These are phyloP conservation scores for Neopestalotiopsis sp. DNA, from an alignment of 2,329 filamentous ascomycete genomes.

Conservation along the genomic window DNA sequence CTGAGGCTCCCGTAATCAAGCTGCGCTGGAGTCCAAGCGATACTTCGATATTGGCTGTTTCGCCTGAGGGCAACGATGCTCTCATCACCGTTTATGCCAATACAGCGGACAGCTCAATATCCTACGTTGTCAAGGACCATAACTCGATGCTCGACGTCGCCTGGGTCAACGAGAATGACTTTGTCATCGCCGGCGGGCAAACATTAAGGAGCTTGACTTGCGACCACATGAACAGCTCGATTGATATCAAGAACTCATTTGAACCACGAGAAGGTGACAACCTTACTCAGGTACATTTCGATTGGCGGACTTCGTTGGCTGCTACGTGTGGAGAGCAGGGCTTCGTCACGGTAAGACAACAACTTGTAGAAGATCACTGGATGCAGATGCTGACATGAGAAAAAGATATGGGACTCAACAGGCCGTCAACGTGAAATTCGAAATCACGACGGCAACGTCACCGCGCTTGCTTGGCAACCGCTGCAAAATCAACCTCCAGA, in stretches of 20 bases:
- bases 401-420: slow-evolving; percentile 59
- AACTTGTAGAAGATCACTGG: neutral
- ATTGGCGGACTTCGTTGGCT: slow-evolving; percentile 56
- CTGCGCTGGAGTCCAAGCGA: slow-evolving; percentile 65
- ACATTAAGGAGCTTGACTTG: slow-evolving; percentile 55
- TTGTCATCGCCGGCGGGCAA: slow-evolving; percentile 64
- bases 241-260: slow-evolving; percentile 50
- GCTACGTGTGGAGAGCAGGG: slow-evolving; percentile 67
- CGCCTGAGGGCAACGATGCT: slow-evolving; percentile 58
- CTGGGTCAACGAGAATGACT: slow-evolving; percentile 65
- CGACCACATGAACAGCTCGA: slow-evolving; percentile 49
- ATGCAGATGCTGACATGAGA: neutral
- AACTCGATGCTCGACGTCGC: slow-evolving; percentile 59
- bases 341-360: slow-evolving; percentile 60
- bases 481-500: slow-evolving; percentile 44
- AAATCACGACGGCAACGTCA: slow-evolving; percentile 64
- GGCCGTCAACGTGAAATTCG: slow-evolving; percentile 61
- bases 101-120: slow-evolving; percentile 48
- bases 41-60: slow-evolving; percentile 61
- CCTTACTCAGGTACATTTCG: slow-evolving; percentile 62
- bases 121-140: slow-evolving; percentile 55
- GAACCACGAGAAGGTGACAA: slow-evolving; percentile 59
- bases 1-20: slow-evolving; percentile 67
- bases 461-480: slow-evolving; percentile 67
- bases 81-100: slow-evolving; percentile 62